These are phyloP conservation scores for Dactylonectria estremocensis DNA, from an alignment of 2,329 filamentous ascomycete species.

Conservation along the genomic window DNA sequence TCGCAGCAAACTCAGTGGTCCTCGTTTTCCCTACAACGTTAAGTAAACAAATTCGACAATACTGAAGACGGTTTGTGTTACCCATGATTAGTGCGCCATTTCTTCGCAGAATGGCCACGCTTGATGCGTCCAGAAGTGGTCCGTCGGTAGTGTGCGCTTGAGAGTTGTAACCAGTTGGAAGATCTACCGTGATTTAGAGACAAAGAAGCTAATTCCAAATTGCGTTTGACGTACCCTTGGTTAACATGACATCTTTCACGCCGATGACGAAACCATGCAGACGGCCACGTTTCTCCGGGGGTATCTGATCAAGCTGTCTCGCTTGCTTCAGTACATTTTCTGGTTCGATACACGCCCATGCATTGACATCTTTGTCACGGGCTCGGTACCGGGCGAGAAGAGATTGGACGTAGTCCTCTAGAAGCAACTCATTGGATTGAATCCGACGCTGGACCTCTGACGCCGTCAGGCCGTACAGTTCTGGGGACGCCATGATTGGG, in stretches of 20 bases:
- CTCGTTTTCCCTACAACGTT: slow-evolving; percentile 61
- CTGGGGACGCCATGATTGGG: not conserved
- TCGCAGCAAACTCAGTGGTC: slow-evolving; percentile 75
- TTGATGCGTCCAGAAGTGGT: slow-evolving; percentile 63
- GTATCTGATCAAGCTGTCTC: slow-evolving; percentile 63
- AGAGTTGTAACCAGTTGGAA: slow-evolving; percentile 70
- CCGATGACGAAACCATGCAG: slow-evolving; percentile 71
- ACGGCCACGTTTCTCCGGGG: slow-evolving; percentile 63
- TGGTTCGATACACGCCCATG: slow-evolving; percentile 65
- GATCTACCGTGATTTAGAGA: slow-evolving; percentile 52
- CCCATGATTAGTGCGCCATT: slow-evolving; percentile 58
- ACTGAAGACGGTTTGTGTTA: not conserved
- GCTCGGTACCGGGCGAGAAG: slow-evolving; percentile 61
- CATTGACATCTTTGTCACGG: slow-evolving; percentile 62
- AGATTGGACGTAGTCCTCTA: slow-evolving; percentile 64
- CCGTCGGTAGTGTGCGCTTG: slow-evolving; percentile 63
- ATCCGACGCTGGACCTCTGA: slow-evolving; percentile 57
- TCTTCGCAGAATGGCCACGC: slow-evolving; percentile 62
- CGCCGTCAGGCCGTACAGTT: slow-evolving; percentile 54
- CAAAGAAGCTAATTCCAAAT: not conserved
- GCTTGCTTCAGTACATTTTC: slow-evolving; percentile 64
- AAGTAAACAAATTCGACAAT: not conserved
- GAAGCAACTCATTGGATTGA: slow-evolving; percentile 58
- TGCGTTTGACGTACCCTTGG: slow-evolving; percentile 58
- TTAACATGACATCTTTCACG: slow-evolving; percentile 73